phyloP scores from a whole-genome alignment of 2,329 filamentous ascomycete genomes.

The Monosporascus sp. region DNA sequence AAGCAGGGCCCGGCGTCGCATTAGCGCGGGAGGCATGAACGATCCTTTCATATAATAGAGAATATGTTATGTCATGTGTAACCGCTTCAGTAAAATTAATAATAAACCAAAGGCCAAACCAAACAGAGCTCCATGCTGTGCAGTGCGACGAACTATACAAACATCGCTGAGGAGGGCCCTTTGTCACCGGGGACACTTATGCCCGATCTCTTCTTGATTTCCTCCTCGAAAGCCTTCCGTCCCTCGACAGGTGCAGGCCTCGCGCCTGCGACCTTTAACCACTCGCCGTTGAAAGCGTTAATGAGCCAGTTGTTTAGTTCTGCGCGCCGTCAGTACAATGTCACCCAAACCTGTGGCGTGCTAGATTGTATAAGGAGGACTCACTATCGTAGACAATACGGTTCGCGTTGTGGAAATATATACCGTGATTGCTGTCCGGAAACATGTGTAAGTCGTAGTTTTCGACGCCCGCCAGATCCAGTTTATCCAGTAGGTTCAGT shows the following conservation, averaged over 20 bases:
- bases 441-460: slow-evolving; percentile 98
- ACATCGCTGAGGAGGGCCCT: too few relatives aligned
- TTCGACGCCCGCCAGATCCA: slow-evolving; percentile 74
- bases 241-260: slow-evolving; percentile 32
- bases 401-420: slow-evolving; percentile 92
- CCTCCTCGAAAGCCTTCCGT: slow-evolving; percentile 12
- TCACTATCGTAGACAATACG: slow-evolving; percentile 87
- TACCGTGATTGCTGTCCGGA: slow-evolving; percentile 91
- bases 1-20: too few relatives aligned
- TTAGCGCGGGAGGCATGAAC: too few relatives aligned
- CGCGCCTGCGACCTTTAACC: slow-evolving; percentile 57
- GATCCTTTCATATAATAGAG: too few relatives aligned
- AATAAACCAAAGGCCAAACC: too few relatives aligned
- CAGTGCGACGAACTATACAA: neutral
- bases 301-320: slow-evolving; percentile 85
- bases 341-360: neutral
- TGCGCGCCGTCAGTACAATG: slow-evolving; percentile 35
- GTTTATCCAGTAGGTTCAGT: slow-evolving; percentile 75
- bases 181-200: neutral
- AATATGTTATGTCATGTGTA: too few relatives aligned
- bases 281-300: slow-evolving; percentile 97
- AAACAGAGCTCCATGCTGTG: neutral
- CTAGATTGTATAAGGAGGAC: slow-evolving; percentile 30
- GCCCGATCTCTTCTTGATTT: slow-evolving; percentile 12
- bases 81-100: too few relatives aligned